phyloP scores from a whole-genome alignment of 2,329 filamentous ascomycete genomes.

The Cercospora berteroae region DNA sequence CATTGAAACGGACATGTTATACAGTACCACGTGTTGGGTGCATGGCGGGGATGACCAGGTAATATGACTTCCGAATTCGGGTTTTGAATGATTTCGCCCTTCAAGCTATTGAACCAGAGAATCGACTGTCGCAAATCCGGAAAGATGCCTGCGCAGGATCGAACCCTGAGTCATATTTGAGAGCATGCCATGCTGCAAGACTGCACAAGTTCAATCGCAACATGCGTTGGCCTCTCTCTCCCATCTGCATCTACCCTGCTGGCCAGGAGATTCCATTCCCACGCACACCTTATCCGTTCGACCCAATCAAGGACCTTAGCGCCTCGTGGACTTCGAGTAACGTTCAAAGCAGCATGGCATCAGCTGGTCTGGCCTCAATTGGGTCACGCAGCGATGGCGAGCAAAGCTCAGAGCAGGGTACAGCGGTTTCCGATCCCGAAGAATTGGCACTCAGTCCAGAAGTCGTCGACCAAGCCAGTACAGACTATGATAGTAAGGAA shows the following conservation, averaged over 20 bases:
- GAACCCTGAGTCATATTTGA: neutral
- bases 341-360: neutral
- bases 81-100: neutral
- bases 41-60: neutral
- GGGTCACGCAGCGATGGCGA: neutral
- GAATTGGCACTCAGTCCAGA: neutral
- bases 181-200: neutral
- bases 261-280: neutral
- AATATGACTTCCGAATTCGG: neutral
- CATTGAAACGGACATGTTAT: neutral
- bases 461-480: neutral
- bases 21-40: neutral
- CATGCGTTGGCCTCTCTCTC: neutral
- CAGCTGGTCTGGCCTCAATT: neutral
- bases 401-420: neutral
- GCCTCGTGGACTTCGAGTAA: neutral
- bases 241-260: neutral
- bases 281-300: neutral
- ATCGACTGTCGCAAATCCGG: neutral
- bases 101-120: neutral
- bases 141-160: neutral
- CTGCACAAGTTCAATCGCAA: neutral
- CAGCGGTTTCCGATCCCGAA: neutral
- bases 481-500: neutral
- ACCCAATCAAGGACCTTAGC: neutral